These are phyloP conservation scores for Monilinia fructicola DNA, from an alignment of 2,329 filamentous ascomycete genomes.

Conservation along the genomic window DNA sequence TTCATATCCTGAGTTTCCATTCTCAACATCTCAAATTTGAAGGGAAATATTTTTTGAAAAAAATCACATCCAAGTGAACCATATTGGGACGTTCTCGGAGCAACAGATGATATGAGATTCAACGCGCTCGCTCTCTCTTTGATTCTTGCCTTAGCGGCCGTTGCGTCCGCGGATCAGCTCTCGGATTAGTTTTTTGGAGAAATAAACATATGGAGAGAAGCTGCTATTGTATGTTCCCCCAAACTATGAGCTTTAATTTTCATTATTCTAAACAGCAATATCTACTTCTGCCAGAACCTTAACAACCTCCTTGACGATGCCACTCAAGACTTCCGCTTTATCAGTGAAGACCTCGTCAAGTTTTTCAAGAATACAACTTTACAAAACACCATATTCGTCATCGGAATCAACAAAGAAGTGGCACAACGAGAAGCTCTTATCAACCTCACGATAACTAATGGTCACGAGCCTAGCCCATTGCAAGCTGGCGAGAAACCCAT, in stretches of 20 bases:
- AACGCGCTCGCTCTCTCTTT: neutral
- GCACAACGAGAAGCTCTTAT: neutral
- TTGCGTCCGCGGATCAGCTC: neutral
- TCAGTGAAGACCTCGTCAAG: no score
- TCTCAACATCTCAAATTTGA: no score
- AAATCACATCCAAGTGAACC: neutral
- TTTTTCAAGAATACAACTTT: neutral
- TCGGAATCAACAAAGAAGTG: neutral
- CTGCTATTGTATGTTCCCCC: neutral
- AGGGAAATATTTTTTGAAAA: no score
- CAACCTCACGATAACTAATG: neutral
- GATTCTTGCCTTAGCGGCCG: neutral
- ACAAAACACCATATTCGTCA: neutral
- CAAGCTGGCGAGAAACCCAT: no score
- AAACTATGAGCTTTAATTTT: neutral
- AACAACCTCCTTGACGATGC: neutral
- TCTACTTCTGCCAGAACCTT: neutral
- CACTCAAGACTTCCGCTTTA: neutral
- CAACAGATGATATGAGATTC: neutral
- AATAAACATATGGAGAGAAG: neutral
- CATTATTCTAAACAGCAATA: neutral
- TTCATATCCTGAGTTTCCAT: neutral
- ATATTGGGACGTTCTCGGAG: no score
- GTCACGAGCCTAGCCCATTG: no score
- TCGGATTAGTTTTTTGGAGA: neutral